Conservation (phyloP, 768 basidiomycete species). For the Termitomyces sp. region DNA sequence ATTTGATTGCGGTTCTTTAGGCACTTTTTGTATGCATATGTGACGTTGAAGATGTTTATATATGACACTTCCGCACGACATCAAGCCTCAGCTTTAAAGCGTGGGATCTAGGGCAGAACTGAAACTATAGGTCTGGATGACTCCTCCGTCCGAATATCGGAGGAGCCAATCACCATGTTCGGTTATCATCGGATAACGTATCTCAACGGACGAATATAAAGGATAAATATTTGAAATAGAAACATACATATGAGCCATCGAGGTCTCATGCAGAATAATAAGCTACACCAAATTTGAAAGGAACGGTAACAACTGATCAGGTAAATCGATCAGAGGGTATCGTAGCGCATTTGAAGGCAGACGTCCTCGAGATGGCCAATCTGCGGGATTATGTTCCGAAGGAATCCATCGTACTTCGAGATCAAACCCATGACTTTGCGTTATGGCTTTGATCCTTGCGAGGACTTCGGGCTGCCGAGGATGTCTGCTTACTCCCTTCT, state of each 20-base stretch:
- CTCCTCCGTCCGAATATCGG: background rate
- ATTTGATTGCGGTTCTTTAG: background rate
- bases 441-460: background rate
- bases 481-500: conserved; percentile 16
- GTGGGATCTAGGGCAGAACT: background rate
- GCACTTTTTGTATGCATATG: background rate
- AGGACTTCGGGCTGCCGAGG: conserved; percentile 23
- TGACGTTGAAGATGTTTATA: background rate
- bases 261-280: background rate
- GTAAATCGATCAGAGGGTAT: conserved; percentile 7
- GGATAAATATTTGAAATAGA: background rate
- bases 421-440: background rate
- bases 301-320: conserved; percentile 3
- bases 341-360: conserved; percentile 6
- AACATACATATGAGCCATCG: background rate
- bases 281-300: background rate
- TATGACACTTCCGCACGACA: background rate
- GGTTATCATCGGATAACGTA: background rate
- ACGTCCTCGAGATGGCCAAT: conserved; percentile 11
- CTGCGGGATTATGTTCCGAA: conserved; percentile 7
- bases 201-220: too few relatives aligned
- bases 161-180: background rate
- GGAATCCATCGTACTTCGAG: conserved; percentile 3
- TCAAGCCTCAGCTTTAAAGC: background rate
- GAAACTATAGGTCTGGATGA: background rate